phyloP scores from a whole-genome alignment of 129 eudicot species.

The Helichrysum umbraculigerum region DNA sequence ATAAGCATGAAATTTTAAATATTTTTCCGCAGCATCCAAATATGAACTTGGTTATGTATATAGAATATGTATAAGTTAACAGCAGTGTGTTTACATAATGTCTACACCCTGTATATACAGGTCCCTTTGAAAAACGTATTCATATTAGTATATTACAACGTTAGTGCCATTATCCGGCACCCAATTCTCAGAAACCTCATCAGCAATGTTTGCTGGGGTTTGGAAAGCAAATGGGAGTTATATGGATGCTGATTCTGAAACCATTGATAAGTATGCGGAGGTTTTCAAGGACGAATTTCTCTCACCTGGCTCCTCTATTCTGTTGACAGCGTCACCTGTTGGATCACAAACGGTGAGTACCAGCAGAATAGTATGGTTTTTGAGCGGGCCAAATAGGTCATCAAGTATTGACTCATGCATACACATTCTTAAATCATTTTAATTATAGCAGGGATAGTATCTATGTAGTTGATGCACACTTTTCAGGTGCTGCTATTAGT shows the following conservation, averaged over 20 bases:
- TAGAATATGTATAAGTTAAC: too few relatives aligned
- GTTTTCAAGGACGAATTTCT: slow-evolving; percentile 61
- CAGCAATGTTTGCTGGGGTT: slow-evolving; percentile 53
- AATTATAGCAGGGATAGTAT: too few relatives aligned
- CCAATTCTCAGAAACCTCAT: slow-evolving; percentile 77
- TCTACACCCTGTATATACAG: slow-evolving; percentile 19
- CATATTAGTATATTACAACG: slow-evolving; percentile 64
- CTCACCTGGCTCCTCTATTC: slow-evolving; percentile 70
- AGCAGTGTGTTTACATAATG: neutral
- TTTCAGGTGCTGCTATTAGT: too few relatives aligned
- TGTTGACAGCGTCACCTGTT: slow-evolving; percentile 54
- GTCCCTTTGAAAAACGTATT: slow-evolving; percentile 71
- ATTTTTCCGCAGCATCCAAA: too few relatives aligned
- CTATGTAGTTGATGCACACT: too few relatives aligned
- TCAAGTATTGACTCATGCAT: too few relatives aligned
- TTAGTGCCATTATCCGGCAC: slow-evolving; percentile 75
- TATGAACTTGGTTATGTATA: too few relatives aligned
- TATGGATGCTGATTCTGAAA: slow-evolving; percentile 59
- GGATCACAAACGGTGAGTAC: slow-evolving; percentile 57
- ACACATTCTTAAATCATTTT: too few relatives aligned
- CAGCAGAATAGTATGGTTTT: neutral
- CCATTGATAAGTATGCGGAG: slow-evolving; percentile 62
- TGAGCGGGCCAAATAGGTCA: neutral
- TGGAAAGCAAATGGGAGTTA: slow-evolving; percentile 63
- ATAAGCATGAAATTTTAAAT: too few relatives aligned